A percentile compares a stretch with the other conserved stretches of the same genome.
Conservation (phyloP, 2,329 filamentous ascomycete species). For the Fusarium scirpi region DNA sequence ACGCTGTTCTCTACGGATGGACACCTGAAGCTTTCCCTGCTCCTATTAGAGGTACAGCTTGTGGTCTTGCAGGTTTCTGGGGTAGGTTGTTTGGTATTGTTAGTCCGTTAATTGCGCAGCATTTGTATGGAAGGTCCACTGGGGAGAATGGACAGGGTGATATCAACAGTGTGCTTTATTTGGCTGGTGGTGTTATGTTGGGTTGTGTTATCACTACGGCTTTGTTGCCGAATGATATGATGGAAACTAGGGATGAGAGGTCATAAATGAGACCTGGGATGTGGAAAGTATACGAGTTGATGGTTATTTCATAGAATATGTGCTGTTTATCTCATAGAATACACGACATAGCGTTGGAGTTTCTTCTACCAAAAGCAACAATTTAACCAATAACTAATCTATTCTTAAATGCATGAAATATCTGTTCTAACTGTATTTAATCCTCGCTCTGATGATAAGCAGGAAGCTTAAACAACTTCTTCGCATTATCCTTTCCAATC, state of each 20-base stretch:
- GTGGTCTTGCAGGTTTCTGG: constrained; percentile 69
- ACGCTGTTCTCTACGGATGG: constrained; percentile 56
- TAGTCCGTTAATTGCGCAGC: constrained; percentile 66
- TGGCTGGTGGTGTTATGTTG: constrained; percentile 66
- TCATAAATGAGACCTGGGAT: not conserved
- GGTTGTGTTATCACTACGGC: constrained; percentile 65
- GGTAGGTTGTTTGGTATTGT: constrained; percentile 69
- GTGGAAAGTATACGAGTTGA: not conserved
- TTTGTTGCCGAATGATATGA: constrained; percentile 57
- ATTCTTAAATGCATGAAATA: not conserved
- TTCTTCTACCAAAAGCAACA: not conserved
- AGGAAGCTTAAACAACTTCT: constrained; percentile 55
- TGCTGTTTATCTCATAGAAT: not conserved
- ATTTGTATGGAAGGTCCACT: constrained; percentile 50
- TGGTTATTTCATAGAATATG: not conserved
- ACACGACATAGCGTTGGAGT: not conserved
- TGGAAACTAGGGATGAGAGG: constrained; percentile 51
- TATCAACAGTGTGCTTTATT: constrained; percentile 64
- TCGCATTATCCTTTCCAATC: constrained; percentile 59
- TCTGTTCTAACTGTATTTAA: not conserved
- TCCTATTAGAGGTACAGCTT: constrained; percentile 66
- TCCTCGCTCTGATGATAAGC: constrained; percentile 38
- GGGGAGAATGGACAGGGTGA: constrained; percentile 49
- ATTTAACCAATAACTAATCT: not conserved
- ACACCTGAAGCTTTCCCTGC: constrained; percentile 70